phyloP scores from a whole-genome alignment of 192 early-diverging fungal genomes.

The Funneliformis geosporum region DNA sequence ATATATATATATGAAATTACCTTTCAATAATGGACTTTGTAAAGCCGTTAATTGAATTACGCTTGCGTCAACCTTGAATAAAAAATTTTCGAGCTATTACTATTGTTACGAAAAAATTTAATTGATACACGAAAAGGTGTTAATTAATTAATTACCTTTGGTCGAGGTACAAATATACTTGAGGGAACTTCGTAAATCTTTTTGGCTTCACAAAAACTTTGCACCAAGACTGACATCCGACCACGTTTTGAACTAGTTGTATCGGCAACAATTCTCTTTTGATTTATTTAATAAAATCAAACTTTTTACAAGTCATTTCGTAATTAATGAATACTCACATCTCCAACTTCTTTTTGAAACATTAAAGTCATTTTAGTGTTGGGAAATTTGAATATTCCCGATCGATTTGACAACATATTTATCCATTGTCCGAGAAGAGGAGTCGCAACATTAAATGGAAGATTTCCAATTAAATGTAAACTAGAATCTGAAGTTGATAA shows the following conservation, averaged over 20 bases:
- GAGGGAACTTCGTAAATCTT: slow-evolving; percentile 62
- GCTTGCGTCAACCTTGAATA: slow-evolving; percentile 45
- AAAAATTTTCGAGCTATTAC: slow-evolving; percentile 9
- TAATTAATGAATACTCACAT: slow-evolving; percentile 37
- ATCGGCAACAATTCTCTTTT: slow-evolving; percentile 59
- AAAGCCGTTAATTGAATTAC: slow-evolving; percentile 59
- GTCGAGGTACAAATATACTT: slow-evolving; percentile 72
- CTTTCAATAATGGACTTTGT: slow-evolving; percentile 68
- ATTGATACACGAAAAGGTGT: background rate
- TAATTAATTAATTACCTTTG: slow-evolving; percentile 45
- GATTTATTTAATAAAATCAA: slow-evolving; percentile 4
- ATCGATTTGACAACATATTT: slow-evolving; percentile 49
- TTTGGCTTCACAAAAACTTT: slow-evolving; percentile 67
- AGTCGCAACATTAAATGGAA: slow-evolving; percentile 78
- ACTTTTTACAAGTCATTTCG: background rate
- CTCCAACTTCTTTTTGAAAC: slow-evolving; percentile 82
- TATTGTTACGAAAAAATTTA: background rate
- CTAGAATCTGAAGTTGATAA: background rate
- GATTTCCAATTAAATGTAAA: slow-evolving; percentile 74
- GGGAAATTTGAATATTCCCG: slow-evolving; percentile 62
- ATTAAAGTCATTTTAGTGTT: slow-evolving; percentile 73
- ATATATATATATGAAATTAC: slow-evolving; percentile 56
- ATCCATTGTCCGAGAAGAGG: slow-evolving; percentile 75
- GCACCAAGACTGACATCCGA: slow-evolving; percentile 70
- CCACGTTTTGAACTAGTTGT: slow-evolving; percentile 55